Base-by-base conservation (phyloP, 2,329 filamentous ascomycete species). In the Aspergillus thermomutatus region DNA sequence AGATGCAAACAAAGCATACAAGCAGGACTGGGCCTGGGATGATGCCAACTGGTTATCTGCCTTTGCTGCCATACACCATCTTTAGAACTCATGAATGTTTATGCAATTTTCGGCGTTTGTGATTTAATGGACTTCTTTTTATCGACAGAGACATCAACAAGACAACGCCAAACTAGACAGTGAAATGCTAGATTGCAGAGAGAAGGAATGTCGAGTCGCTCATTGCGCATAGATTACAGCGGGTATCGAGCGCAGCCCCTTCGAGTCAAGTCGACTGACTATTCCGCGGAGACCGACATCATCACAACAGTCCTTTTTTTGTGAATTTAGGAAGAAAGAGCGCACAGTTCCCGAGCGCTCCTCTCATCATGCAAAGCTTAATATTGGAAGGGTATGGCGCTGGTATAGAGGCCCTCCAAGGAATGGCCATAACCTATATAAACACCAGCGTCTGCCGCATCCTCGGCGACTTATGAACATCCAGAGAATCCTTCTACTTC, bases 1-100 rank as follows among this genome's bases (percentile, higher is more conserved):
- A 1, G 43, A 26, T 53, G 51, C 51, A 53, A 53, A 53, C 51
- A 46, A 26, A 46, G 8, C 51, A 53, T 43, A 52, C 50, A 43
- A 34, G 31, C 31, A 17, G 7, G 31, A 3, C 31, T 3, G 28
- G 28, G 28, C 3, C 10, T 31, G 10, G 10, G 28, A 11, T 31
- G 3, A 10, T 10, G 28, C 14, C 14, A 17, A 17, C 31, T 14
- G 31, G 14, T 37, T 7, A n/a, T 37, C 31, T 37, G 31, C 31
- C 31, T 34, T 31, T 14, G 31, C 31, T 34, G 31, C 5, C 5
- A 7, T 17, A 17, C 5, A 37, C 14, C 17, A 37, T 34, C 14
- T 34, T 6, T 17, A 14, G 14, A 37, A 37, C 31, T 37, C 14
- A 17, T 37, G 5, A 37, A 17, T 37, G 5, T 17, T 7, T 37